Evolutionary conservation across 768 basidiomycete genomes (phyloP), one percentile per base, ranked within the genome.

Genomic region (Phanerochaete sordida): DNA sequence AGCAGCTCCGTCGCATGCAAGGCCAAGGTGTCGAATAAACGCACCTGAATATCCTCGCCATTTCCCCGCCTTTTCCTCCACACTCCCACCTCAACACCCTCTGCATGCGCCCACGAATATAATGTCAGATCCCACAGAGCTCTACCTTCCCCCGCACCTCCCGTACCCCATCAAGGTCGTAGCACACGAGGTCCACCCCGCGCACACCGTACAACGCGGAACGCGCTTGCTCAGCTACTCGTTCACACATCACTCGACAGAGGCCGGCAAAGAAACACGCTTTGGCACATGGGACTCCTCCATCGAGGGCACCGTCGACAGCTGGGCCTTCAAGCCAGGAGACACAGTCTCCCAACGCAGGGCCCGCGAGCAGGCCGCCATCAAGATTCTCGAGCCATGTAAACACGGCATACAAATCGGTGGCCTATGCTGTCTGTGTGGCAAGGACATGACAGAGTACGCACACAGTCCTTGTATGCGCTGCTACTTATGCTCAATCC

Each of bases 401-500:
- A 94, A 93, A 59, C 96, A 99, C 74, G 91, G 91, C 60, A 87
- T 96, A 66, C 95, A 98, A 72, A 78, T 96, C 52, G 86, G 88
- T 44, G 96, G 96, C 0, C 79, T 99, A 51, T 99, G 96, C 70
- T 93, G 91, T 1, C 73, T 97, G 30, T 99, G 96, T 69, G 96
- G 95, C 37, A 95, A 92, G 77, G 95, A 99, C 66, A 89, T 98
- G 83, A 95, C 92, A 46, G 84, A 81, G 93, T 95, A 69, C 59
- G 88, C 76, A 24, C 44, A 50, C 23, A 64, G 59, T 27, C 56
- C 31, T 23, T 12, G 27, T 53, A 39, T 39, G 46, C 56, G 21
- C 55, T 26, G 39, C 47, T 31, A 43, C 24, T 58, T 24, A 57
- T 21, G 28, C 30, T 44, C 19, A 37, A n/a, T 23, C 21, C 26